Percentiles rank a stretch among this genome's conserved stretches.
phyloP scores from a whole-genome alignment of 345 rosid genomes.

The rapeseed (Brassica napus) region Da-Ae NC_063450.1:54902501-54903000 shows the following conservation, averaged over 20 bases:
- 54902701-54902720: conserved; percentile 54
- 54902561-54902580: conserved; percentile 45
- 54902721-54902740: conserved; percentile 50
- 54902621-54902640: conserved; percentile 62
- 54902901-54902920: conserved; percentile 62
- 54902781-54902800: conserved; percentile 75
- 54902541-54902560: conserved; percentile 54
- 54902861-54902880: conserved; percentile 71
- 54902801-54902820: conserved; percentile 66
- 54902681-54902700: conserved; percentile 57
- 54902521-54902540: conserved; percentile 78
- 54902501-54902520: conserved; percentile 80
- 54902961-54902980: conserved; percentile 72
- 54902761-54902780: conserved; percentile 54
- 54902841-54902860: conserved; percentile 75
- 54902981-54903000: conserved; percentile 59
- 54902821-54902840: conserved; percentile 47
- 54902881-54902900: conserved; percentile 72
- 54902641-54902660: conserved; percentile 37
- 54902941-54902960: conserved; percentile 76
- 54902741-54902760: conserved; percentile 46
- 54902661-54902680: conserved; percentile 37
- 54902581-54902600: conserved; percentile 34
- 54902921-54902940: conserved; percentile 58
- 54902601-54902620: conserved; percentile 58